Evolutionary conservation across 2,329 filamentous ascomycete species (phyloP).

Genomic region (Ceratocystiopsis brevicomis): DNA sequence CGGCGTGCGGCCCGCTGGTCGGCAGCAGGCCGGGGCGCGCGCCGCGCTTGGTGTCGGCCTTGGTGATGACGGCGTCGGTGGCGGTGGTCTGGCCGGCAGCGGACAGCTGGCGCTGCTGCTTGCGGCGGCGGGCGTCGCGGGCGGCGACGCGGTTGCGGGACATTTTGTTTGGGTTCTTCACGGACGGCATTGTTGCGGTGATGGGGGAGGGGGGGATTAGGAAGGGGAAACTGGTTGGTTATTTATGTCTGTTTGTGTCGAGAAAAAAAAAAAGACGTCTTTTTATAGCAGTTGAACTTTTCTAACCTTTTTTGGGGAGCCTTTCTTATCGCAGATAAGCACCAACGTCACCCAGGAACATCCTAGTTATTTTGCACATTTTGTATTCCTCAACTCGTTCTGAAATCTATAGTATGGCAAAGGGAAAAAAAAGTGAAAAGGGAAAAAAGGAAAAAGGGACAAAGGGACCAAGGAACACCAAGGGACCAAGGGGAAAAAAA

Average conservation of each 20-base stretch:
- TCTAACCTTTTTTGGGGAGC: too few species aligned
- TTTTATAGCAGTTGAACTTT: background rate
- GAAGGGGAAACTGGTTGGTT: too few species aligned
- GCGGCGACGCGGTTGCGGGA: constrained; percentile 34
- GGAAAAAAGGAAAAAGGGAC: too few species aligned
- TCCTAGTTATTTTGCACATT: too few species aligned
- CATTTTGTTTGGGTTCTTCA: constrained; percentile 38
- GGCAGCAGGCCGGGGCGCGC: constrained; percentile 34
- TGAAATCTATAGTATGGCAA: too few species aligned
- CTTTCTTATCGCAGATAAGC: background rate
- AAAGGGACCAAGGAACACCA: too few species aligned
- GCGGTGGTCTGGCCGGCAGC: constrained; percentile 12
- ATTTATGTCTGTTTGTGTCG: too few species aligned
- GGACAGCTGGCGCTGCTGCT: constrained; percentile 23
- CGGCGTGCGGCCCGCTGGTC: constrained; percentile 32
- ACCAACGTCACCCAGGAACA: too few species aligned
- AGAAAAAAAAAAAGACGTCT: too few species aligned
- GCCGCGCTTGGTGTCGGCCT: constrained; percentile 26
- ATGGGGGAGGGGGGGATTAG: background rate
- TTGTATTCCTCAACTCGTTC: too few species aligned
- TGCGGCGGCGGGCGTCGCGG: constrained; percentile 24
- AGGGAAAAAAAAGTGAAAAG: too few species aligned
- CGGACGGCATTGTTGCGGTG: constrained; percentile 28
- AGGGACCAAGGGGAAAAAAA: too few species aligned
- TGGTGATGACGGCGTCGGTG: constrained; percentile 7